Conservation (phyloP, 768 basidiomycete species). For the Lactarius evosmus region DNA sequence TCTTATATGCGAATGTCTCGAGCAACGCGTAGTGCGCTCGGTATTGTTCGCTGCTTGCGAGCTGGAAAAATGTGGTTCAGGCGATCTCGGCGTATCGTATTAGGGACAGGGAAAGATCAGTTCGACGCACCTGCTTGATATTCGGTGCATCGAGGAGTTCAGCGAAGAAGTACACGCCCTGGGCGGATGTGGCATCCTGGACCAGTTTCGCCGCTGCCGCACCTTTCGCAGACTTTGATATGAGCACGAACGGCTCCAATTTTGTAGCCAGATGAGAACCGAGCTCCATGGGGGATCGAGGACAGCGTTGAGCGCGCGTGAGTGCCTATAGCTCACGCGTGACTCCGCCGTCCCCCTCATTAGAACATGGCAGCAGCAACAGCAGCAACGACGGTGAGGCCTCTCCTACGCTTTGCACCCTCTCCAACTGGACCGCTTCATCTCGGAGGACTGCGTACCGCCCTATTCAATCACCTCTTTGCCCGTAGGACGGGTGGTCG, state of each 20-base stretch:
- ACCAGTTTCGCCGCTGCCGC: conserved; percentile 89
- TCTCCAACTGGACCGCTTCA: conserved; percentile 95
- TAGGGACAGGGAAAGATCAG: background rate
- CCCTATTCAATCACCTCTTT: conserved; percentile 86
- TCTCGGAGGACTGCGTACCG: conserved; percentile 91
- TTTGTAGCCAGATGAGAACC: conserved; percentile 62
- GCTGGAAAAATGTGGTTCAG: conserved; percentile 42
- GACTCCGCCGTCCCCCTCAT: background rate
- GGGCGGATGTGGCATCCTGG: conserved; percentile 80
- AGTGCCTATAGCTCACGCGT: conserved; percentile 8
- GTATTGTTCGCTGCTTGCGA: conserved; percentile 62
- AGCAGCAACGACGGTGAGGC: conserved; percentile 6
- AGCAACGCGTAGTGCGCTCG: conserved; percentile 60
- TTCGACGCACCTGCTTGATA: conserved; percentile 70
- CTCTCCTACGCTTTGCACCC: conserved; percentile 86
- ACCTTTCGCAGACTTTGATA: conserved; percentile 89
- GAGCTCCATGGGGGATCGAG: conserved; percentile 49
- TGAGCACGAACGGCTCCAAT: conserved; percentile 86
- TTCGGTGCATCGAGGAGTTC: conserved; percentile 81
- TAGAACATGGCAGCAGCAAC: background rate
- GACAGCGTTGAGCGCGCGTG: background rate
- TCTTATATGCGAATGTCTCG: conserved; percentile 87
- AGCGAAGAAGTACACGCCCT: conserved; percentile 88
- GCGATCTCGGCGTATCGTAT: background rate
- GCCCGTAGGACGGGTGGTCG: conserved; percentile 79